Base-by-base conservation (phyloP, 352 stramenopile species). In the Phytopythium oedochilum region DNA sequence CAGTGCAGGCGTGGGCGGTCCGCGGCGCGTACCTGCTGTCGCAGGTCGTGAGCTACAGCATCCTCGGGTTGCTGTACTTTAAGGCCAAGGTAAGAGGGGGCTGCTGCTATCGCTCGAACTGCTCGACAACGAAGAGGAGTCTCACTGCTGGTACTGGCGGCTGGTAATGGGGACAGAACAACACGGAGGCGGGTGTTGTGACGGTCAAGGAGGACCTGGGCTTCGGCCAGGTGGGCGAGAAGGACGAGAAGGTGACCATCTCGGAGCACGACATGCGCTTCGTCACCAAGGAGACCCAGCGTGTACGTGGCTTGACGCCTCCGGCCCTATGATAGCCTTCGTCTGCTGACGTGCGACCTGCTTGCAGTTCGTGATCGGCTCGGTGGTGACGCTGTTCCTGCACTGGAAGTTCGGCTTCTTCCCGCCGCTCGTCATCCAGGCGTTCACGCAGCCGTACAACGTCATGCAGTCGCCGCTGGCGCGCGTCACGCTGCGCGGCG, bases 371-470 rank as follows among this genome's bases (percentile, higher is more conserved):
- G 74, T 60, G 34, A 64, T 94, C 20, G 79, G 81, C 53, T 73
- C 81, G 26, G 42, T 64, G 15, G 68, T 94, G 59, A 88, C 83
- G 47, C 45, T 83, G 42, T 74, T 94, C 43, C 60, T 92, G 39
- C 81, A 92, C 71, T 85, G 72, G 63, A 82, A 89, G 57, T 94
- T 73, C 75, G 75, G 77, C 48, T 92, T 91, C 64, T 89, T 88
- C 64, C 83, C 83, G 20, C 83, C 83, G 36, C 71, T 94, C 14
- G 60, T 94, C 57, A 89, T 94, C 62, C 81, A 90, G 69, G 71
- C 73, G 31, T 71, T 92, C 53, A 89, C 78, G 59, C 81, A 89
- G 74, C 83, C 83, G 17, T 85, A 86, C 45, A 89, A 88, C 64
- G 48, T 94, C 43, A 70, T 76, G 40, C 75, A 89, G 53, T 64